phyloP scores from a whole-genome alignment of 2,329 filamentous ascomycete genomes.

The Tolypocladium album region DNA sequence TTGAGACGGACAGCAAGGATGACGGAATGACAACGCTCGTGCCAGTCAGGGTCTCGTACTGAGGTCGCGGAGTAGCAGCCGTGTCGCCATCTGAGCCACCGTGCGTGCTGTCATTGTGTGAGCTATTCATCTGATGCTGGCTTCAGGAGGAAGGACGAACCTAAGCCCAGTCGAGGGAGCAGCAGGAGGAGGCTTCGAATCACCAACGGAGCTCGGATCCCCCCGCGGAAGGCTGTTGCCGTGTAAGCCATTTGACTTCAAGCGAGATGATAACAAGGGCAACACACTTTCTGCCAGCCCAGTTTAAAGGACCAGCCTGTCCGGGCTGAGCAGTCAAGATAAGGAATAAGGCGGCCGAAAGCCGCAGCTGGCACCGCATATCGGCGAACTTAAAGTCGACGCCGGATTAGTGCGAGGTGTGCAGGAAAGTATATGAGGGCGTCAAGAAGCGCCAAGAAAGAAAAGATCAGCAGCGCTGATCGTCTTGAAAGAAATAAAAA shows the following conservation, averaged over 20 bases:
- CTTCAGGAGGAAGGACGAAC: background rate
- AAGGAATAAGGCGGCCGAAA: conserved; percentile 13
- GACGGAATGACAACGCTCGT: conserved; percentile 3
- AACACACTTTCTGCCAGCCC: conserved; percentile 20
- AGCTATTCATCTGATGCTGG: background rate
- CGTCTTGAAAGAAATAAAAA: background rate
- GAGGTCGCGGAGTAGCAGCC: conserved; percentile 1
- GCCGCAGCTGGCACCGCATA: conserved; percentile 11
- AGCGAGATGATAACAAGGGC: background rate
- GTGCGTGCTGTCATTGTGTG: background rate
- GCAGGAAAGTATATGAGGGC: background rate
- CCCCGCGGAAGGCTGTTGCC: conserved; percentile 10
- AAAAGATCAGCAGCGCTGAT: background rate
- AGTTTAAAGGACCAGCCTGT: conserved; percentile 23
- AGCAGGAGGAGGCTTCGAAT: background rate
- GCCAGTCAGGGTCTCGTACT: conserved; percentile 1
- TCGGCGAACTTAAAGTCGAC: background rate
- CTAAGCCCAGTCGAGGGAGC: background rate
- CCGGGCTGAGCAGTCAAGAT: conserved; percentile 16
- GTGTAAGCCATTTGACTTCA: conserved; percentile 3
- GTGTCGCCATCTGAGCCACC: background rate
- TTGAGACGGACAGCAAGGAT: conserved; percentile 1
- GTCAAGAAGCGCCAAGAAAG: background rate
- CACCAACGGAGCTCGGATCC: conserved; percentile 1
- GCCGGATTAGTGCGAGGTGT: background rate